phyloP scores from a whole-genome alignment of 1,139 yeast species.

The Debaryomyces sp. region DNA sequence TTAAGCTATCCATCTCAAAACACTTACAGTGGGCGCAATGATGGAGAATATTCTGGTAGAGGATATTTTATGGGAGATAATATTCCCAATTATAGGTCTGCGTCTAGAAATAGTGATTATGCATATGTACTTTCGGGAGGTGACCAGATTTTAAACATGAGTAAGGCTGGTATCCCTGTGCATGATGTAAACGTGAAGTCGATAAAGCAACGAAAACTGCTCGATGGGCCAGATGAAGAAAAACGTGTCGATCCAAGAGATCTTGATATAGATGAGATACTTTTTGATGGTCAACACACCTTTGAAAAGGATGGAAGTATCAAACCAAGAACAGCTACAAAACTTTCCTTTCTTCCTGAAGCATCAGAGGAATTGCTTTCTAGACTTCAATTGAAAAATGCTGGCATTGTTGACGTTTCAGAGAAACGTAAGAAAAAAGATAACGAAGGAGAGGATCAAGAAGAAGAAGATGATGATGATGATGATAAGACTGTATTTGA shows the following conservation, averaged over 20 bases:
- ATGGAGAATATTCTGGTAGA: neutral
- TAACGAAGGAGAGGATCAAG: neutral
- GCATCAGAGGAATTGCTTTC: conserved; percentile 2
- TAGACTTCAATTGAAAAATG: conserved; percentile 1
- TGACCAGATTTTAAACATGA: neutral
- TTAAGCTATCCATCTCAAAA: conserved; percentile 4
- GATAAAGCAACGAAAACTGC: neutral
- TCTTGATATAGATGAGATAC: neutral
- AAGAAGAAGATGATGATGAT: neutral
- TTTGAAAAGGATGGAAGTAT: too few species aligned
- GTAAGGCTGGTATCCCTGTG: neutral
- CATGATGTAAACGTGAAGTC: neutral
- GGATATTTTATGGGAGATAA: neutral
- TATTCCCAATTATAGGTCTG: neutral
- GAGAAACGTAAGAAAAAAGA: neutral
- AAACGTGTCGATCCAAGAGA: neutral
- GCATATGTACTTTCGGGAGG: neutral
- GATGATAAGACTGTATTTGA: neutral
- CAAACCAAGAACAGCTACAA: neutral
- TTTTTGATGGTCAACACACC: neutral
- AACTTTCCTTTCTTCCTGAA: neutral
- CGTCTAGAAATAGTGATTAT: neutral
- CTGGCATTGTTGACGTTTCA: neutral
- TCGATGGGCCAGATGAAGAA: neutral
- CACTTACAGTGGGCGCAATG: neutral